Evolutionary conservation across 2,329 filamentous ascomycete species (phyloP).

Genomic region (Fusarium piperis): DNA sequence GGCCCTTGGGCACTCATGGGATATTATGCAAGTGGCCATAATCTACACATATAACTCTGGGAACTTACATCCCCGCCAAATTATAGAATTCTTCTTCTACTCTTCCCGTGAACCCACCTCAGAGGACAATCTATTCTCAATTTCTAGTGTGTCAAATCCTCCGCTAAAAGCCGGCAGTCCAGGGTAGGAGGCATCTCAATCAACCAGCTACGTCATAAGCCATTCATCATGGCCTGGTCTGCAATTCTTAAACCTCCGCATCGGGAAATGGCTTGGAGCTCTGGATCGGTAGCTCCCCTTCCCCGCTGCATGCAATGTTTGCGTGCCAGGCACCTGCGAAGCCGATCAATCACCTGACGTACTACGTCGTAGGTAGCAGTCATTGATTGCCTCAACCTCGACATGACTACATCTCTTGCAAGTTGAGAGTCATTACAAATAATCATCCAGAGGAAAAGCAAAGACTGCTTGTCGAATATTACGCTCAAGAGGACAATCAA

Average conservation of each 20-base stretch:
- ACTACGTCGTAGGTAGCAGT: constrained; percentile 27
- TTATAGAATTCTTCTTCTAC: neutral
- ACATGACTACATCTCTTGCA: constrained; percentile 21
- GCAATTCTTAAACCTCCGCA: constrained; percentile 28
- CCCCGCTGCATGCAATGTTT: constrained; percentile 31
- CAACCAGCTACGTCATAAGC: constrained; percentile 2
- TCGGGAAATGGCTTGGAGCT: constrained; percentile 19
- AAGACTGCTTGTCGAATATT: neutral
- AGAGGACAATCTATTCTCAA: neutral
- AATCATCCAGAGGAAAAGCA: neutral
- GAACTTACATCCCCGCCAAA: neutral
- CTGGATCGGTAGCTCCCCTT: constrained; percentile 33
- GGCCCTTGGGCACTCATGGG: no score
- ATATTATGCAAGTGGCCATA: no score
- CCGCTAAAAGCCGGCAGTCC: neutral
- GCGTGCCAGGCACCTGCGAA: constrained; percentile 21
- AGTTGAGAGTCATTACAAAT: neutral
- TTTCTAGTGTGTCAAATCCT: neutral
- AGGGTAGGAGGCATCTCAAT: constrained; percentile 4
- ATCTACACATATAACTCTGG: neutral
- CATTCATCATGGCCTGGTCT: constrained; percentile 9
- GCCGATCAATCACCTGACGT: constrained; percentile 29
- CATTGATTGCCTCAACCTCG: constrained; percentile 8
- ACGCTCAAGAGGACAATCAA: neutral
- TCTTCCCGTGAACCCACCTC: neutral